phyloP scores from a whole-genome alignment of 1,284 basidiomycete species.

The Meira miltonrushii region DNA sequence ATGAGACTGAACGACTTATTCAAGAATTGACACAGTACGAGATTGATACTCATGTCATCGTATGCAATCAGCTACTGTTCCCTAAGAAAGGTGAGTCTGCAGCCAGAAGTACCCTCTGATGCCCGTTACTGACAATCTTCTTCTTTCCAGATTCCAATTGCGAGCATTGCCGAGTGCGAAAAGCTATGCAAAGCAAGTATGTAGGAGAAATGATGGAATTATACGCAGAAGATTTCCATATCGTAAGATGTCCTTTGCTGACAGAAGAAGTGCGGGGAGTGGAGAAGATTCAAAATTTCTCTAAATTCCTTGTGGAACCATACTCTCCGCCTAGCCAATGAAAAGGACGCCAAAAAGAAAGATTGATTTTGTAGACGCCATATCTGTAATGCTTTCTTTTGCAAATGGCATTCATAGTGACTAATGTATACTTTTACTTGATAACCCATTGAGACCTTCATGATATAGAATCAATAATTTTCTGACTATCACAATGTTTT shows the following conservation, averaged over 20 bases:
- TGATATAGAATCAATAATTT: too few species aligned
- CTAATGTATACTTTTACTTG: too few species aligned
- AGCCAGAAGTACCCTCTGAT: not conserved
- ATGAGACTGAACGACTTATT: slow-evolving; percentile 95
- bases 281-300: slow-evolving; percentile 72
- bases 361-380: too few species aligned
- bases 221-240: slow-evolving; percentile 43
- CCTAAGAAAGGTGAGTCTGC: slow-evolving; percentile 71
- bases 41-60: slow-evolving; percentile 98
- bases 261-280: slow-evolving; percentile 95
- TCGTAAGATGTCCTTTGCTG: slow-evolving; percentile 57
- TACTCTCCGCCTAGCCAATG: too few species aligned
- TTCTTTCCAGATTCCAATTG: slow-evolving; percentile 71
- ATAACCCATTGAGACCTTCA: too few species aligned
- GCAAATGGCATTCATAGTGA: too few species aligned
- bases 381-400: too few species aligned
- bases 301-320: not conserved
- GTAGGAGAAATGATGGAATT: slow-evolving; percentile 48
- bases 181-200: slow-evolving; percentile 83
- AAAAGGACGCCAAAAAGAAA: too few species aligned
- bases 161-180: slow-evolving; percentile 87
- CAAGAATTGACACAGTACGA: slow-evolving; percentile 93
- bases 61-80: slow-evolving; percentile 94
- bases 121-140: not conserved
- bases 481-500: too few species aligned